phyloP scores from a whole-genome alignment of 495 filamentous ascomycete genomes.

The Aspergillus bridgeri region DNA sequence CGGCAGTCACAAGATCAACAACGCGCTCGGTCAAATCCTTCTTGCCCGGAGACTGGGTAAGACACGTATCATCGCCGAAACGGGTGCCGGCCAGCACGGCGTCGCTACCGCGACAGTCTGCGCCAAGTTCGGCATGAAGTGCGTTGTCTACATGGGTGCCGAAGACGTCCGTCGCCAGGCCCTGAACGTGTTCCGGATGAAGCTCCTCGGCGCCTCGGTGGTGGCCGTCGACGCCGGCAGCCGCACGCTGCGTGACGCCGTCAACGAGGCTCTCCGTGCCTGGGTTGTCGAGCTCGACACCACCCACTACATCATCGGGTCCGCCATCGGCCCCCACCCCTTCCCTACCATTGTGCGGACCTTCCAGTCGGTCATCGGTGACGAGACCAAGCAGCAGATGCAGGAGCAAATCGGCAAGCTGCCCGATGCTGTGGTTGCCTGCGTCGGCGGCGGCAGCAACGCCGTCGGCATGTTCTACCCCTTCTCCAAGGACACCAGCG shows the following conservation, averaged over 20 bases:
- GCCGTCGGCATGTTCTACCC: constrained; percentile 96
- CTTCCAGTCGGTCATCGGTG: constrained; percentile 90
- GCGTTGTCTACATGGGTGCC: constrained; percentile 93
- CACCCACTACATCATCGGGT: constrained; percentile 97
- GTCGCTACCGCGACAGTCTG: constrained; percentile 95
- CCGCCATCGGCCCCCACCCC: constrained; percentile 90
- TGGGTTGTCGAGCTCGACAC: constrained; percentile 84
- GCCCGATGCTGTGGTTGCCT: constrained; percentile 93
- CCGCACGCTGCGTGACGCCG: constrained; percentile 84
- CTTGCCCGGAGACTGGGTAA: constrained; percentile 81
- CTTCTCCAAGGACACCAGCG: constrained; percentile 77
- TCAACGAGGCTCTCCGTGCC: constrained; percentile 87
- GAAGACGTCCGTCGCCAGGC: constrained; percentile 92
- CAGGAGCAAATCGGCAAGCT: constrained; percentile 74
- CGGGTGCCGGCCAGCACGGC: constrained; percentile 94
- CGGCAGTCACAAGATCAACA: constrained; percentile 95
- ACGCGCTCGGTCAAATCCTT: constrained; percentile 85
- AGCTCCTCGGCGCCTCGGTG: constrained; percentile 86
- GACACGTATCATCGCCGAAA: constrained; percentile 92
- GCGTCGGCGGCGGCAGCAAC: constrained; percentile 90
- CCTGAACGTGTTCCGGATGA: constrained; percentile 94
- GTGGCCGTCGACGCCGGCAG: constrained; percentile 84
- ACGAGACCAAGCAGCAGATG: constrained; percentile 90
- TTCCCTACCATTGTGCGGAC: constrained; percentile 95
- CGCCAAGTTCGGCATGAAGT: constrained; percentile 94